Base-by-base conservation (phyloP, 148 eudicot genomes). In the Nyssa sinensis region DNA sequence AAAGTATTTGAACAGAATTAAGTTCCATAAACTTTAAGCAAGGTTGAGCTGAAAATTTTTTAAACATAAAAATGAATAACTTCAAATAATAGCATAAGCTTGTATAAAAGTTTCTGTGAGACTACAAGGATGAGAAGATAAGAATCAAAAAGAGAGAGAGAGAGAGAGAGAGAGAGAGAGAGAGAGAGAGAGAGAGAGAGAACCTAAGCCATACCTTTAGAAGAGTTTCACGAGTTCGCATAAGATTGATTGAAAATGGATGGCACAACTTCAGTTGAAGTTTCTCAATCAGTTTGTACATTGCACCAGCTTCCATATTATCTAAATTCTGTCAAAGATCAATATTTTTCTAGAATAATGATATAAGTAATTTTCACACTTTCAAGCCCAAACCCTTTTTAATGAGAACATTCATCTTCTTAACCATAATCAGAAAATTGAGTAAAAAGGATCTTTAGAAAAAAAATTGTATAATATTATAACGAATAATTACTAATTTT, bases 211-310 rank as follows among this genome's bases (percentile, higher is more conserved):
- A 32, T 72, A 90, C 98, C 96, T 86, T 95, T 41, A 95, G 49
- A 49, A 95, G 92, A 77, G 74, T 74, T 74, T 95, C 98, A 32
- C 94, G 82, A 62, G 96, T 95, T 62, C 86, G 88, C 96, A 95
- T 89, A 67, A 95, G 76, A 86, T 78, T 65, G 66, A 95, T 82
- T 25, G 98, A 95, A 77, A 67, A 79, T 66, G 96, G 86, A 83
- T 90, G 96, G 77, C 79, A 90, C 33, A 92, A 59, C 72, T 84
- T 84, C 64, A 77, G 16, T 71, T 92, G 97, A 11, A 92, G 86
- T 74, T 78, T 77, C 86, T 95, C 98, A 58, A 89, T 75, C 70
- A 30, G 70, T 81, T 74, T 84, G 87, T 84, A 90, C 84, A 85
- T 69, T 23, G 66, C 66, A 64, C 78, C 73, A 63, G 97, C 92